phyloP scores from a whole-genome alignment of 495 filamentous ascomycete species.

The Collariella sp. region DNA sequence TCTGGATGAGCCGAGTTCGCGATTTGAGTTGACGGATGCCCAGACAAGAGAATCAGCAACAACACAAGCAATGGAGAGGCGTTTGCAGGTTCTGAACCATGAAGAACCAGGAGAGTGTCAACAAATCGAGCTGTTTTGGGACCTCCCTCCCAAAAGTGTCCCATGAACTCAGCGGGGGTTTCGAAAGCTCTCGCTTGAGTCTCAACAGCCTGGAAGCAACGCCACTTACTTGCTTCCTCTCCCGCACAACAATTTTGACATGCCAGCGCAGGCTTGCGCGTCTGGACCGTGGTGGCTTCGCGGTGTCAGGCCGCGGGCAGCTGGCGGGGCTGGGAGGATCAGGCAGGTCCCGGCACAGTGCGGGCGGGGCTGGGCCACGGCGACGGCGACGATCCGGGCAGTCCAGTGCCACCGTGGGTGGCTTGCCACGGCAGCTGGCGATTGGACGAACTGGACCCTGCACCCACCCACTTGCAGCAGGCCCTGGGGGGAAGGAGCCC shows the following conservation, averaged over 20 bases:
- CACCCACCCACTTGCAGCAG: slow-evolving; percentile 22
- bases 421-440: slow-evolving; percentile 1
- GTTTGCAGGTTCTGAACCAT: too few relatives aligned
- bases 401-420: slow-evolving; percentile 7
- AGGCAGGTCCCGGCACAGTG: slow-evolving; percentile 26
- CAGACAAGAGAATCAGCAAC: too few relatives aligned
- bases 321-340: slow-evolving; percentile 18
- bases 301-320: slow-evolving; percentile 4
- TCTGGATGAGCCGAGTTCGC: not conserved
- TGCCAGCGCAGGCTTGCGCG: not conserved
- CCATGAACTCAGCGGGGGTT: too few relatives aligned
- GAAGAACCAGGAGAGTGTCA: too few relatives aligned
- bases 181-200: too few relatives aligned
- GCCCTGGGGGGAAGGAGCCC: slow-evolving; percentile 11
- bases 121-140: too few relatives aligned
- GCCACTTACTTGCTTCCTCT: not conserved
- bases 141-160: too few relatives aligned
- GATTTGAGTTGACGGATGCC: not conserved
- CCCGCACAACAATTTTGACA: slow-evolving; percentile 6
- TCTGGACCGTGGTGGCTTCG: not conserved
- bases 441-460: slow-evolving; percentile 21
- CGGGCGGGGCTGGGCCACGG: slow-evolving; percentile 16
- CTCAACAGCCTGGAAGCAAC: too few relatives aligned
- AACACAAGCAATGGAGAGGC: too few relatives aligned
- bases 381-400: slow-evolving; percentile 11